Percentiles rank a stretch among this genome's conserved stretches.
Evolutionary conservation across 2,329 filamentous ascomycete genomes (phyloP).

Genomic region (Daldinia sp.): DNA sequence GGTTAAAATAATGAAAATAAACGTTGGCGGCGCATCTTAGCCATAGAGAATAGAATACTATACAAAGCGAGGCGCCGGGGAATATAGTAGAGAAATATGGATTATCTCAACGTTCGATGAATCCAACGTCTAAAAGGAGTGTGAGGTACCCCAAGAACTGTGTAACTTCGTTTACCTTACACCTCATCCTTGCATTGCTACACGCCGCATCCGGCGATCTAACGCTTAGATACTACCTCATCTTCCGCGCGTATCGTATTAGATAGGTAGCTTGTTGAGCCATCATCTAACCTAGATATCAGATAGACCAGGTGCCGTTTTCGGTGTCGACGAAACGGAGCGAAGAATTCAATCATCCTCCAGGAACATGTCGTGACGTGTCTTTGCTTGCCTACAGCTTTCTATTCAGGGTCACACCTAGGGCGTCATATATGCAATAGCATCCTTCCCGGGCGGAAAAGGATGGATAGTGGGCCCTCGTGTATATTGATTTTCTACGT

Average conservation of each 20-base stretch:
- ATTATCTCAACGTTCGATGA: not conserved
- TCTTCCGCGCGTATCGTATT: constrained; percentile 5
- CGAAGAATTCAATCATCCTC: constrained; percentile 3
- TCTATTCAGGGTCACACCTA: constrained; percentile 1
- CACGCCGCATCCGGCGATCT: constrained; percentile 12
- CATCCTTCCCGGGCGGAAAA: constrained; percentile 24
- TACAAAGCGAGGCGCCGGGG: not conserved
- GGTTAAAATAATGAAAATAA: not conserved
- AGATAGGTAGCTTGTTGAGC: not conserved
- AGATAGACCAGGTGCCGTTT: not conserved
- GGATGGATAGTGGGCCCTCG: constrained; percentile 15
- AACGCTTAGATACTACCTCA: constrained; percentile 22
- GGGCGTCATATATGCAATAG: constrained; percentile 9
- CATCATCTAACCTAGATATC: constrained; percentile 15
- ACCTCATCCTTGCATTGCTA: constrained; percentile 18
- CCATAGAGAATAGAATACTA: not conserved
- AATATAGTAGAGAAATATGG: not conserved
- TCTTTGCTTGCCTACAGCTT: not conserved
- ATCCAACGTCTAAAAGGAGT: not conserved
- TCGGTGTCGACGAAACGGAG: constrained; percentile 8
- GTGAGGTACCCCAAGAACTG: not conserved
- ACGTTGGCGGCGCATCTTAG: not conserved
- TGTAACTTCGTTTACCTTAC: constrained; percentile 13
- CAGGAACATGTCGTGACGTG: not conserved
- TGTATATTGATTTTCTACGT: constrained; percentile 7